Evolutionary conservation across 306 rosid species (phyloP).

Genomic region (Fagus sylvatica): DNA sequence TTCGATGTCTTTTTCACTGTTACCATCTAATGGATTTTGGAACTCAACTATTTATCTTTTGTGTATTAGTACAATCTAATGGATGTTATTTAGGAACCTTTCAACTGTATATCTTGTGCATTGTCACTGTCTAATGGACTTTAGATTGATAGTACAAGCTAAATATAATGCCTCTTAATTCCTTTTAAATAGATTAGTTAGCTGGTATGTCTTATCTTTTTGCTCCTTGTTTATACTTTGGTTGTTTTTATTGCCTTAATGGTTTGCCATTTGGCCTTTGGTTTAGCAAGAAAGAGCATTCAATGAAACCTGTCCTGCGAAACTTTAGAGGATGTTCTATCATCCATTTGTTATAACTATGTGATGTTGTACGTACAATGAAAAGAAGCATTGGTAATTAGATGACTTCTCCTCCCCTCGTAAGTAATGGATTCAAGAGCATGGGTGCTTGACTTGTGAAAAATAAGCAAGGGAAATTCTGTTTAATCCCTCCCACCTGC

Average conservation of each 20-base stretch:
- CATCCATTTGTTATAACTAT: constrained; percentile 10
- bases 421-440: not conserved
- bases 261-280: constrained; percentile 8
- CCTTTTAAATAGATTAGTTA: not conserved
- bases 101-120: not conserved
- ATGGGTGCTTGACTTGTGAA: not conserved
- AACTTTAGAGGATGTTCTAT: constrained; percentile 1
- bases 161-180: not conserved
- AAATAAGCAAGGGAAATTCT: not conserved
- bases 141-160: not conserved
- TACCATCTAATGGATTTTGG: not conserved
- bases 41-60: not conserved
- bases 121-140: not conserved
- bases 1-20: not conserved
- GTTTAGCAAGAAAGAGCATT: constrained; percentile 1
- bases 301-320: constrained; percentile 2
- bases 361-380: not conserved
- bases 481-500: not conserved
- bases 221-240: not conserved
- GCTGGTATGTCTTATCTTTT: not conserved
- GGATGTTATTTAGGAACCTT: not conserved
- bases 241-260: not conserved
- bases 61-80: not conserved
- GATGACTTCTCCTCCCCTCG: not conserved
- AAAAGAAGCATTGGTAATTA: not conserved